Conservation (phyloP, 2,329 filamentous ascomycete species). For the Coleophoma cylindrospora region DNA sequence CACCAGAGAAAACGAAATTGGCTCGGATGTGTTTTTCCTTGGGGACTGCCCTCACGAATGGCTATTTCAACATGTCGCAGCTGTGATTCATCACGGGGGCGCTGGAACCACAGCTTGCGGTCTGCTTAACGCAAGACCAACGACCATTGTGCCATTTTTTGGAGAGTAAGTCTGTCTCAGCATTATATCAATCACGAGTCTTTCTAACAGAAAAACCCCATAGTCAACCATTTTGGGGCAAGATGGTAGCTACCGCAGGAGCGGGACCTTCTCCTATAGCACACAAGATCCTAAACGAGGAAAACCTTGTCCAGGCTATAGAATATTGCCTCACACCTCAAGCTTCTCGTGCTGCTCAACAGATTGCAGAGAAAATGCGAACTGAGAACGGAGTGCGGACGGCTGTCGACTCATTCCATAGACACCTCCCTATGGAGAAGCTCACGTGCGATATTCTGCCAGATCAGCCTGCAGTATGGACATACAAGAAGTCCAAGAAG, state of each 20-base stretch:
- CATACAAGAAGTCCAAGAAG: slow-evolving; percentile 20
- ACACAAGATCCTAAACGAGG: slow-evolving; percentile 58
- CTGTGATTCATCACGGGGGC: slow-evolving; percentile 54
- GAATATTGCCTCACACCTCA: slow-evolving; percentile 50
- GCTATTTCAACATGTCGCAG: slow-evolving; percentile 50
- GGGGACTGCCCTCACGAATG: slow-evolving; percentile 52
- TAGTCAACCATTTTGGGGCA: slow-evolving; percentile 70
- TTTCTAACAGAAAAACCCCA: background rate
- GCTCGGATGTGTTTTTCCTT: slow-evolving; percentile 40
- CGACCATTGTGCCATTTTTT: slow-evolving; percentile 51
- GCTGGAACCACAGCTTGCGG: slow-evolving; percentile 54
- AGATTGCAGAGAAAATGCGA: slow-evolving; percentile 52
- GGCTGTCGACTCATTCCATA: slow-evolving; percentile 63
- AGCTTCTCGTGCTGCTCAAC: slow-evolving; percentile 44
- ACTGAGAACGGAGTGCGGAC: slow-evolving; percentile 55
- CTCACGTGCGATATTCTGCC: slow-evolving; percentile 67
- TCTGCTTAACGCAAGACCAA: slow-evolving; percentile 44
- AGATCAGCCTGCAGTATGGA: slow-evolving; percentile 31
- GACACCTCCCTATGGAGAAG: slow-evolving; percentile 55
- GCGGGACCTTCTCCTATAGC: slow-evolving; percentile 66
- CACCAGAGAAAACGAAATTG: slow-evolving; percentile 21
- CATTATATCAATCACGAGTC: background rate
- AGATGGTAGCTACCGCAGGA: slow-evolving; percentile 65
- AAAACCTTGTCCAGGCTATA: slow-evolving; percentile 60
- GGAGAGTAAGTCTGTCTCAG: slow-evolving; percentile 32